Conservation (phyloP, 139 green algal genomes). For the Ettlia oleoabundans region DNA sequence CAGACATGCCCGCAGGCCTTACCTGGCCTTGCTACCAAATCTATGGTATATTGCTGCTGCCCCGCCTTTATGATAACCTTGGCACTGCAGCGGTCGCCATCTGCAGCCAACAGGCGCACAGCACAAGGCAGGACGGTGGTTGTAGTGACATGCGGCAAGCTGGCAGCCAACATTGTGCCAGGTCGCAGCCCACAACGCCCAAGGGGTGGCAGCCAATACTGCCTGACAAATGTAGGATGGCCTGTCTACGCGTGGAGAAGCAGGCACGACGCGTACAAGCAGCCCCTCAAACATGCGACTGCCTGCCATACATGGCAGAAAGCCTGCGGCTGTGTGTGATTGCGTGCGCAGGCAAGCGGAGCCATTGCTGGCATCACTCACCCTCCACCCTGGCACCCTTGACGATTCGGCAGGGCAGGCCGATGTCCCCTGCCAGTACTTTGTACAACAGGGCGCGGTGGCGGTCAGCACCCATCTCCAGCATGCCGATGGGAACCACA, state of each 20-base stretch:
- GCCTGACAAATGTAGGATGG: too few relatives aligned
- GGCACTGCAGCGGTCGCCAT: not conserved
- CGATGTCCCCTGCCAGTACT: constrained; percentile 70
- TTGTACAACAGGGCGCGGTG: constrained; percentile 93
- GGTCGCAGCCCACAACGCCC: too few relatives aligned
- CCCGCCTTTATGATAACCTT: not conserved
- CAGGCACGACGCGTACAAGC: too few relatives aligned
- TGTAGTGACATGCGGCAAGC: not conserved
- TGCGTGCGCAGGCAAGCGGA: too few relatives aligned
- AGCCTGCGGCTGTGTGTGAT: too few relatives aligned
- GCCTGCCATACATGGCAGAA: too few relatives aligned
- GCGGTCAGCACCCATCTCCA: constrained; percentile 62
- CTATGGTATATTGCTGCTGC: not conserved
- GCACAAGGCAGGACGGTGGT: not conserved
- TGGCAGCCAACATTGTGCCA: too few relatives aligned
- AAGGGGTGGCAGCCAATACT: too few relatives aligned
- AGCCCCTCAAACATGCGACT: too few relatives aligned
- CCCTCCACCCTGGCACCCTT: constrained; percentile 45
- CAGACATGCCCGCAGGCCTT: too few relatives aligned
- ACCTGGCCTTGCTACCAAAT: not conserved
- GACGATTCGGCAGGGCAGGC: constrained; percentile 67
- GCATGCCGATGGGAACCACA: constrained; percentile 66
- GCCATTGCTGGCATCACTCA: too few relatives aligned
- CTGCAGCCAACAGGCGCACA: not conserved
- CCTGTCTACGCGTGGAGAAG: too few relatives aligned